Percentiles rank a stretch among this genome's conserved stretches.
These are phyloP conservation scores for Aspergillus sp. DNA, from an alignment of 2,329 filamentous ascomycete genomes.

Conservation along the genomic window DNA sequence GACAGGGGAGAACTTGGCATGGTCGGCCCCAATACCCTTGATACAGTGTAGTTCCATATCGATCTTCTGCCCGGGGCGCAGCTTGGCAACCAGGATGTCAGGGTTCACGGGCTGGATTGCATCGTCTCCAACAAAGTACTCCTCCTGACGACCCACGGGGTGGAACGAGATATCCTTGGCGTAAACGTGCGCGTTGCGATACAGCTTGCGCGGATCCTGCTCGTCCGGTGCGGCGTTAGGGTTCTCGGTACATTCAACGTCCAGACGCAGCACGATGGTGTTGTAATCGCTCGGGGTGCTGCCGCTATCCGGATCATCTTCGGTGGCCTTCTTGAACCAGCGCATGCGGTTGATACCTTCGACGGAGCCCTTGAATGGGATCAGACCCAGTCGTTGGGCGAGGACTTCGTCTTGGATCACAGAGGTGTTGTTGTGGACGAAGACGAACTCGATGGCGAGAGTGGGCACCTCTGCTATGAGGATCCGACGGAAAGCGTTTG, in stretches of 20 bases:
- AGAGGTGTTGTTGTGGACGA: slow-evolving; percentile 91
- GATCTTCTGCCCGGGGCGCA: slow-evolving; percentile 83
- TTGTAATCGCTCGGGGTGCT: slow-evolving; percentile 65
- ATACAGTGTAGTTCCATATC: slow-evolving; percentile 84
- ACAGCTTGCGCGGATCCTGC: slow-evolving; percentile 74
- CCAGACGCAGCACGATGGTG: slow-evolving; percentile 69
- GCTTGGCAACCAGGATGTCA: slow-evolving; percentile 87
- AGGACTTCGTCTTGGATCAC: slow-evolving; percentile 98
- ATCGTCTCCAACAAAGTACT: slow-evolving; percentile 58
- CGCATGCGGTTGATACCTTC: slow-evolving; percentile 73
- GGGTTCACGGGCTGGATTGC: slow-evolving; percentile 74
- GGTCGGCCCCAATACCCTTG: slow-evolving; percentile 87
- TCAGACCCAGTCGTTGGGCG: slow-evolving; percentile 77
- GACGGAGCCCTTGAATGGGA: slow-evolving; percentile 74
- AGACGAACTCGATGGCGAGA: slow-evolving; percentile 88
- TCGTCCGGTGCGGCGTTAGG: slow-evolving; percentile 61
- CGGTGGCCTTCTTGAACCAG: slow-evolving; percentile 68
- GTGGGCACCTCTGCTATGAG: slow-evolving; percentile 90
- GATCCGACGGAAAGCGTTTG: slow-evolving; percentile 95
- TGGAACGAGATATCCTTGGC: slow-evolving; percentile 68
- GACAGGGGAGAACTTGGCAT: slow-evolving; percentile 95
- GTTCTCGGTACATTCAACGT: slow-evolving; percentile 74
- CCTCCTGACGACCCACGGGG: slow-evolving; percentile 63
- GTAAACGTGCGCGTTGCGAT: slow-evolving; percentile 77
- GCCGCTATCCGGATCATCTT: slow-evolving; percentile 49